Evolutionary conservation across 495 filamentous ascomycete species (phyloP), one percentile per base, ranked within the genome.

Genomic region (Aspergillus cavernicola): DNA sequence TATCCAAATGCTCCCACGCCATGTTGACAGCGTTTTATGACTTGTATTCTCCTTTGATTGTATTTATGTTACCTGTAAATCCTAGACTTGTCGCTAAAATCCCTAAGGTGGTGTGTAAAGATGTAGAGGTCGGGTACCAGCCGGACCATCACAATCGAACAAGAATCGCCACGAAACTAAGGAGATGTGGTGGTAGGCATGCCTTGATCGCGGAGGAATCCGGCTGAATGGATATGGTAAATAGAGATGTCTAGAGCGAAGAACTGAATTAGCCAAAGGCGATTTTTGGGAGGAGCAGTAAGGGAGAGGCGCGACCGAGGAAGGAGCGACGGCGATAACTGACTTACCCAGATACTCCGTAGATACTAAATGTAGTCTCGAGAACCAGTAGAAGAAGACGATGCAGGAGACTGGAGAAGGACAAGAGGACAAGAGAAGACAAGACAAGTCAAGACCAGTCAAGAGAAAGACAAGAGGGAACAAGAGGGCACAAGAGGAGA

Each of bases 1-100:
- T 84, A 47, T 86, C 84, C 52, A 97, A 77, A 59, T 97, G 90
- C 46, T 92, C 85, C 92, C 92, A 97, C 53, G 83, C 89, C 92
- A 97, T 97, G 54, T 60, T 75, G 68, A 49, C 16, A 29, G 38
- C 31, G 22, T 19, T n/a, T 26, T 18, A 23, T 16, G n/a, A 11
- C 20, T 3, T 12, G 28, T 16, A 42, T 10, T 13, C 22, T 1
- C 29, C 39, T 39, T 10, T 9, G 22, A 31, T 13, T 13, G 29
- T 47, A 47, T 24, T 47, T 39, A 19, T n/a, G n/a, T 12, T 42
- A 36, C 35, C 13, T 31, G 31, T 3, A 37, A 28, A 29, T 38
- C 23, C 51, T 39, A 26, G 33, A 18, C 22, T 36, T 45, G 24
- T 43, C 18, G 50, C 23, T 3, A 15, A 31, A 31, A 20, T 32